Evolutionary conservation across 345 rosid genomes (phyloP).

Genomic region (Citrus trifoliata): DNA sequence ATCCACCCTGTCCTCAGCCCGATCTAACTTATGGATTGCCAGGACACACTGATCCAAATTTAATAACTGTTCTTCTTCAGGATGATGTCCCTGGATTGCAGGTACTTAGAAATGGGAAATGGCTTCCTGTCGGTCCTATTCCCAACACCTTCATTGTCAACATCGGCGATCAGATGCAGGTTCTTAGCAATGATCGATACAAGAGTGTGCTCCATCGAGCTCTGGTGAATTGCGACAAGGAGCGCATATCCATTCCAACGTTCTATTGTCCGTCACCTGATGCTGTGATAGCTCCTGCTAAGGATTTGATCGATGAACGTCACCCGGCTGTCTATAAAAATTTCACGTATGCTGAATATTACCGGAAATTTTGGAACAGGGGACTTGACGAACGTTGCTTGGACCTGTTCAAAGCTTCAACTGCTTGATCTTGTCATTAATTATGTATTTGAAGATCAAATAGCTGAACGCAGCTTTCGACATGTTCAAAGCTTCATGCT

Average conservation of each 20-base stretch:
- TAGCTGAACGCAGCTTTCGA: too few species aligned
- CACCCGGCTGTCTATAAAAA: constrained; percentile 27
- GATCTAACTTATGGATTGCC: constrained; percentile 46
- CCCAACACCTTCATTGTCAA: constrained; percentile 49
- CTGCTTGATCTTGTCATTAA: neutral
- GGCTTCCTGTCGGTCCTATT: constrained; percentile 69
- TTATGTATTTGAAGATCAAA: neutral
- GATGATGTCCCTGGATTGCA: constrained; percentile 55
- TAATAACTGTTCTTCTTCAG: constrained; percentile 25
- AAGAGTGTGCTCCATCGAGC: constrained; percentile 53
- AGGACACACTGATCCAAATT: constrained; percentile 66
- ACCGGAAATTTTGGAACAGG: constrained; percentile 48
- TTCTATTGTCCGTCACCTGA: constrained; percentile 46
- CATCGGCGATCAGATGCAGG: constrained; percentile 74
- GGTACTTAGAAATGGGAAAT: constrained; percentile 53
- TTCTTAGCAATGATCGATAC: constrained; percentile 43
- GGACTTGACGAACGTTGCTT: constrained; percentile 55
- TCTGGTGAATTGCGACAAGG: constrained; percentile 31
- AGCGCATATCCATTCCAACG: constrained; percentile 43
- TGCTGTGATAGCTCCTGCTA: constrained; percentile 31
- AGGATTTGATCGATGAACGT: constrained; percentile 15
- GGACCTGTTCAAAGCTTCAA: constrained; percentile 46
- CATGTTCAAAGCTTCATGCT: too few species aligned
- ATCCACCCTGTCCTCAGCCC: constrained; percentile 83
- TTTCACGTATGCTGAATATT: neutral